Base-by-base conservation (phyloP, 148 eudicot genomes). In the Cornus controversa region DNA sequence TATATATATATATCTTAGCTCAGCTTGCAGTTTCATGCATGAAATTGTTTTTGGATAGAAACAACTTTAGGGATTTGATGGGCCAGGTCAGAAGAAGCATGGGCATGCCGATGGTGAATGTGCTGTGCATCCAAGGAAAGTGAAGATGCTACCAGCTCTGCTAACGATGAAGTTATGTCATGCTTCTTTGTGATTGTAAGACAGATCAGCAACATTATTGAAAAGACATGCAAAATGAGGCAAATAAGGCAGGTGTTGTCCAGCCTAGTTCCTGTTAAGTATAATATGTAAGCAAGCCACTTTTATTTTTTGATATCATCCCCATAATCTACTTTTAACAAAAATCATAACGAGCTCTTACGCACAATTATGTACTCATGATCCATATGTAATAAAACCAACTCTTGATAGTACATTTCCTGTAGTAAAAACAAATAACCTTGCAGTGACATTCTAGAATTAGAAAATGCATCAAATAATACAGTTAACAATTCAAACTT, bases 401-500 rank as follows among this genome's bases (percentile, higher is more conserved):
- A n/a, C n/a, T n/a, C n/a, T n/a, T n/a, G n/a, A n/a, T n/a, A n/a
- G n/a, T n/a, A n/a, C n/a, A n/a, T n/a, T n/a, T n/a, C n/a, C n/a
- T n/a, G n/a, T n/a, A n/a, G n/a, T n/a, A n/a, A n/a, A n/a, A 50
- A 34, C 22, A 74, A 25, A 31, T 62, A 62, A 16, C 10, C 64
- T 60, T 7, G 3, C 23, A 1, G 64, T 60, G 64, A 60, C 22
- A 60, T 20, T 3, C 3, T 18, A 60, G 24, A 60, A 20, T 3
- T 25, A 60, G 64, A 6, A 20, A 60, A 60, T 6, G 64, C 57
- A 13, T 60, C 24, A 60, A 20, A 3, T 7, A 60, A 60, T 2
- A 22, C 64, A 60, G 24, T 60, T 74, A 69, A 23, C 4, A 71
- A 26, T 50, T 27, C 10, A 53, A 67, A 80, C 89, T 81, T 81